Percentiles rank a stretch among this genome's conserved stretches.
These are phyloP conservation scores for Jamesozyma lodderae DNA, from an alignment of 805 yeast species.

Conservation along the genomic window DNA sequence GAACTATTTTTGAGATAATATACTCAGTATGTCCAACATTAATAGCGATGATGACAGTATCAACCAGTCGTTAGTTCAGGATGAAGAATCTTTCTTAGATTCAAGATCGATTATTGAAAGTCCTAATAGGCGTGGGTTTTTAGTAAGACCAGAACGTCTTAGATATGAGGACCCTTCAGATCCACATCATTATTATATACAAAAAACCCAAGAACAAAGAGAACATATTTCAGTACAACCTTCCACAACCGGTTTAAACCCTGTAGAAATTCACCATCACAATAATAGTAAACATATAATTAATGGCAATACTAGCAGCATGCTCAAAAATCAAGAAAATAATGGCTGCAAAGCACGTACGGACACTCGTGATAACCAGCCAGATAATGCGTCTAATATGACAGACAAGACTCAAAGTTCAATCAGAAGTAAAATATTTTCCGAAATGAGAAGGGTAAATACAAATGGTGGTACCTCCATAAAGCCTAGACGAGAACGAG, in stretches of 20 bases:
- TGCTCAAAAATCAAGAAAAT: too few species aligned
- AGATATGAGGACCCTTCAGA: constrained; percentile 50
- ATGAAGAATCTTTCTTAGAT: constrained; percentile 29
- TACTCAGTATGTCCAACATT: too few species aligned
- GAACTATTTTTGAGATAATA: too few species aligned
- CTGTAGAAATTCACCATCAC: constrained; percentile 18
- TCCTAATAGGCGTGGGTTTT: constrained; percentile 37
- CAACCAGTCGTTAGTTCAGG: too few species aligned
- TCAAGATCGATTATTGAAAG: constrained; percentile 11
- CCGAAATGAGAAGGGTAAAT: too few species aligned
- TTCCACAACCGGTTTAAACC: constrained; percentile 61
- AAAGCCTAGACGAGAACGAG: too few species aligned
- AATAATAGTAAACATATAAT: too few species aligned
- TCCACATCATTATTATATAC: constrained; percentile 73
- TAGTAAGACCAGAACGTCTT: constrained; percentile 78
- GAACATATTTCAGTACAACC: constrained; percentile 57
- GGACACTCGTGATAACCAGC: too few species aligned
- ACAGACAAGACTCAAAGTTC: constrained; percentile 11
- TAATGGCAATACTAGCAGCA: background rate
- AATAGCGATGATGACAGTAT: too few species aligned
- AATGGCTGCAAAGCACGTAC: too few species aligned
- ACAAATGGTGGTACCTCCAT: too few species aligned
- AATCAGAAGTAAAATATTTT: constrained; percentile 4
- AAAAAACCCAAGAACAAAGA: constrained; percentile 57
- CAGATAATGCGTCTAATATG: too few species aligned